Evolutionary conservation across 164 flowering plant genomes (phyloP).

Genomic region (Tetrastigma voinierianum): DNA sequence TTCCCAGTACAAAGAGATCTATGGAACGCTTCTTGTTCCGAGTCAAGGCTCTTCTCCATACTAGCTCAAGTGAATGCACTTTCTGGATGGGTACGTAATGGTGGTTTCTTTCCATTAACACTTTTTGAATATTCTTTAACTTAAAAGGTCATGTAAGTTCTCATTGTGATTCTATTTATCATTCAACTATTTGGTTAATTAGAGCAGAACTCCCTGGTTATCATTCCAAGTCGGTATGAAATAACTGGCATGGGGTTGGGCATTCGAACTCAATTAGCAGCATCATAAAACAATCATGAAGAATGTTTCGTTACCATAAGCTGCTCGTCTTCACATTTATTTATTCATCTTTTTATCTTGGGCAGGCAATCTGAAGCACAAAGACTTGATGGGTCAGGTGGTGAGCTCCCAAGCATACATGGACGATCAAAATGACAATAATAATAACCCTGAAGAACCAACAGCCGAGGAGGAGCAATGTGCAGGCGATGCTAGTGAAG

Average conservation of each 20-base stretch:
- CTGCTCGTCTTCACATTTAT: too few relatives aligned
- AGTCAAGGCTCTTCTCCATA: constrained; percentile 80
- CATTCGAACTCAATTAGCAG: too few relatives aligned
- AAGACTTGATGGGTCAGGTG: constrained; percentile 72
- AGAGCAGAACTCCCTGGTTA: not conserved
- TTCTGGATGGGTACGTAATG: constrained; percentile 78
- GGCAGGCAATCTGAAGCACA: constrained; percentile 81
- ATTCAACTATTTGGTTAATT: not conserved
- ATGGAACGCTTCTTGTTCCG: constrained; percentile 80
- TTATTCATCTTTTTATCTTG: not conserved
- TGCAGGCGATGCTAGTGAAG: constrained; percentile 18
- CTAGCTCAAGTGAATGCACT: constrained; percentile 55
- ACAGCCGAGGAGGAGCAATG: constrained; percentile 28
- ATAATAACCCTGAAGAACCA: constrained; percentile 23
- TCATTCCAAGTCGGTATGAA: not conserved
- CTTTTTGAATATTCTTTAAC: not conserved
- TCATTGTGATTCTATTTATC: too few relatives aligned
- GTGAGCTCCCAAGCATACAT: constrained; percentile 80
- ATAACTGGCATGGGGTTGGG: not conserved
- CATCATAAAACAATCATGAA: too few relatives aligned
- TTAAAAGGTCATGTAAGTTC: not conserved
- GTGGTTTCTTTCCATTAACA: not conserved
- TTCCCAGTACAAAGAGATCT: constrained; percentile 83
- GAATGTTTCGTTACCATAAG: not conserved
- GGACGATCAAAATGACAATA: constrained; percentile 31